Conservation (phyloP, 1,139 yeast species). For the Lodderomyces parapsilosis region DNA sequence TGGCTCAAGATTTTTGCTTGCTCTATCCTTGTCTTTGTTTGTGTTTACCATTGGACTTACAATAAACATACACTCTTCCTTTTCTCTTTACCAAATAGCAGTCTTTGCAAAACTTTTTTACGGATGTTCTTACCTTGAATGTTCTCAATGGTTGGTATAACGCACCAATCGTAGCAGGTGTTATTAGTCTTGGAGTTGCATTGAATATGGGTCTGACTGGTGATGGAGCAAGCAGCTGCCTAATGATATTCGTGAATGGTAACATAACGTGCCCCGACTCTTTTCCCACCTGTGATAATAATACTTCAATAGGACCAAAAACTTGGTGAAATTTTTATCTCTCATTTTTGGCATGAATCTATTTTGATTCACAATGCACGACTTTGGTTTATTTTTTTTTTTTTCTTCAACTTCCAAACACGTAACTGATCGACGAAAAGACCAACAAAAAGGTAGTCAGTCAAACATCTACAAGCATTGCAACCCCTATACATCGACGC, state of each 20-base stretch:
- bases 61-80: conserved; percentile 89
- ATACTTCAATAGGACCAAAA: neutral
- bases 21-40: conserved; percentile 91
- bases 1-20: no score
- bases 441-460: no score
- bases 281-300: neutral
- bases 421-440: no score
- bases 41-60: conserved; percentile 91
- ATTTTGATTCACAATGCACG: neutral
- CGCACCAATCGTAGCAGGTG: conserved; percentile 9
- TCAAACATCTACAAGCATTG: no score
- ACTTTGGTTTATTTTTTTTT: neutral
- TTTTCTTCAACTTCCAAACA: neutral
- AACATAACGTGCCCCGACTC: conserved; percentile 2
- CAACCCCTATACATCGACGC: neutral
- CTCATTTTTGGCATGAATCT: neutral
- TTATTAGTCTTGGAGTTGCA: conserved; percentile 18
- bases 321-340: neutral
- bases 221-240: conserved; percentile 6
- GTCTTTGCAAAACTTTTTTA: conserved; percentile 87
- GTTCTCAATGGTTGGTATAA: conserved; percentile 21
- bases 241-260: conserved; percentile 7
- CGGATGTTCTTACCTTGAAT: conserved; percentile 63
- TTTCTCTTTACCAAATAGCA: conserved; percentile 93
- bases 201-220: conserved; percentile 17